Evolutionary conservation across 441 rosid species (phyloP).

Genomic region (Brassica balearica): DNA sequence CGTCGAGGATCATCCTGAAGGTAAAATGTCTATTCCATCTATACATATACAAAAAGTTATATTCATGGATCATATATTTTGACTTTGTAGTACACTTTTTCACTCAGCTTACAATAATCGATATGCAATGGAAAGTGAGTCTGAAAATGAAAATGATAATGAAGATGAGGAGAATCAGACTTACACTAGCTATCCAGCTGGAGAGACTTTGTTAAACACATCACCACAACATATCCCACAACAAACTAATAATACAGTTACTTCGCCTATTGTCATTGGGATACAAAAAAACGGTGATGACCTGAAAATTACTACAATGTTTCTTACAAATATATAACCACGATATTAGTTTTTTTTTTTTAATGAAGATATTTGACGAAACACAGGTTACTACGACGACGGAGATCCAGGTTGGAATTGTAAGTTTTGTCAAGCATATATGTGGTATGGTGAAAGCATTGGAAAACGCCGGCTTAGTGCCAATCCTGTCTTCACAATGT

Average conservation of each 20-base stretch:
- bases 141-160: neutral
- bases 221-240: neutral
- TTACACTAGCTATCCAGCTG: neutral
- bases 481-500: neutral
- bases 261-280: neutral
- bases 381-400: neutral
- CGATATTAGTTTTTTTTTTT: no score
- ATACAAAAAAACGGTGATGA: neutral
- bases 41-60: neutral
- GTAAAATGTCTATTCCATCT: neutral
- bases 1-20: neutral
- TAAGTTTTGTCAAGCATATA: neutral
- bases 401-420: neutral
- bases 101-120: neutral
- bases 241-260: neutral
- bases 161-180: neutral
- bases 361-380: no score
- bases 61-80: neutral
- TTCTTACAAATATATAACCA: no score
- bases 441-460: neutral
- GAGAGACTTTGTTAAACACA: constrained; percentile 1
- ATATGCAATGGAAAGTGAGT: constrained; percentile 2
- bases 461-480: neutral
- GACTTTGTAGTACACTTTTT: neutral
- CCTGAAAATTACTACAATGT: neutral